Percentiles rank a stretch among this genome's conserved stretches.
These are phyloP conservation scores for Madurella mycetomatis DNA, from an alignment of 2,329 filamentous ascomycete genomes.

Conservation along the genomic window DNA sequence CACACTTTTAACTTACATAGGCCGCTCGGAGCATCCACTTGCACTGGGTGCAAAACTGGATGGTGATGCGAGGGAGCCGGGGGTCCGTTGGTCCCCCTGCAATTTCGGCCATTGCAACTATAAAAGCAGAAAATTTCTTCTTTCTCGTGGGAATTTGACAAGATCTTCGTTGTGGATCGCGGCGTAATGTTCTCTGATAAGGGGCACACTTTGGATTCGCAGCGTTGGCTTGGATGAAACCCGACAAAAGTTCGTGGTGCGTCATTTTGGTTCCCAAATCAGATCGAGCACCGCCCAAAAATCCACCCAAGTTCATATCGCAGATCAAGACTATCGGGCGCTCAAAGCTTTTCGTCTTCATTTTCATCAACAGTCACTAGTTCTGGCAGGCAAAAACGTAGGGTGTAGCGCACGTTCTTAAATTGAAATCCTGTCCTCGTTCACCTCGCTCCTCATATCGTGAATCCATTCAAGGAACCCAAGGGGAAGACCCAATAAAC, in stretches of 20 bases:
- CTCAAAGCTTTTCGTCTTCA: too few relatives aligned
- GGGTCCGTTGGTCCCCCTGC: background rate
- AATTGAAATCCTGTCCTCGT: constrained; percentile 21
- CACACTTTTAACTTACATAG: constrained; percentile 56
- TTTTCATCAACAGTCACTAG: too few relatives aligned
- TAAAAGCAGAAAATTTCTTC: background rate
- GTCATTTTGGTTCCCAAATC: constrained; percentile 14
- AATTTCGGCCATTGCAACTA: constrained; percentile 3
- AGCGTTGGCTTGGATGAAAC: background rate
- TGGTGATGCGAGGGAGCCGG: constrained; percentile 69
- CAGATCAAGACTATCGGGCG: too few relatives aligned
- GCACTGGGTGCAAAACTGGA: constrained; percentile 90
- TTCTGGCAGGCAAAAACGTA: background rate
- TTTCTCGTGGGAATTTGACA: background rate
- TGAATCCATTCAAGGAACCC: constrained; percentile 21
- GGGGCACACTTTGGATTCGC: too few relatives aligned
- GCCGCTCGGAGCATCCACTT: constrained; percentile 86
- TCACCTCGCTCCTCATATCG: constrained; percentile 25
- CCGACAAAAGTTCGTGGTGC: background rate
- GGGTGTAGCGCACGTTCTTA: background rate
- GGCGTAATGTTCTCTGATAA: too few relatives aligned
- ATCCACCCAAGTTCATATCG: background rate
- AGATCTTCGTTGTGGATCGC: too few relatives aligned
- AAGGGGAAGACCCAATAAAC: constrained; percentile 12
- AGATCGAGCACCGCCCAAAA: background rate